Evolutionary conservation across 352 stramenopile species (phyloP).

Genomic region (Phytophthora crassamura): DNA sequence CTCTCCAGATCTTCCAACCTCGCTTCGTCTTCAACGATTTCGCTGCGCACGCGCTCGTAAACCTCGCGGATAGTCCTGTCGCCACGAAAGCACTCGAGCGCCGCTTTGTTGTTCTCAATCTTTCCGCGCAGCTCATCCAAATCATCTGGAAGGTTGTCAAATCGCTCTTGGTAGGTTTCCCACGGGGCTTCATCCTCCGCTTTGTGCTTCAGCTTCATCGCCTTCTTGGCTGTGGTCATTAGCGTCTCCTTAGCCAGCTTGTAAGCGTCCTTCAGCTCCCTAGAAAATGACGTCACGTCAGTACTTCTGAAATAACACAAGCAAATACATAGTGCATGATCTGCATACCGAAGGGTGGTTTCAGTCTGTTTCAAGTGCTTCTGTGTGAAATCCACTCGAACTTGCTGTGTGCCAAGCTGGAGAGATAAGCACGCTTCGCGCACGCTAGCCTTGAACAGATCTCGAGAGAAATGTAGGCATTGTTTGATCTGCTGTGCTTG

Average conservation of each 20-base stretch:
- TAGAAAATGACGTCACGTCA: conserved; percentile 20
- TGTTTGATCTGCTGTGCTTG: conserved; percentile 78
- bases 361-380: conserved; percentile 70
- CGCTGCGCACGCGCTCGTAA: conserved; percentile 65
- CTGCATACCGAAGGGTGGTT: conserved; percentile 49
- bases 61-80: conserved; percentile 78
- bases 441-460: conserved; percentile 55
- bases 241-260: conserved; percentile 74
- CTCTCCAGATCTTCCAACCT: conserved; percentile 65
- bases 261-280: conserved; percentile 63
- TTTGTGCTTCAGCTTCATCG: conserved; percentile 70
- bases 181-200: conserved; percentile 76
- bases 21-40: conserved; percentile 77
- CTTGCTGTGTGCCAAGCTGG: conserved; percentile 66
- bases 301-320: background rate
- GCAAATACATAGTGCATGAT: background rate
- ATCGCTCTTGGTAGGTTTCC: conserved; percentile 68
- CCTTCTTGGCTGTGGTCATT: conserved; percentile 60
- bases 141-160: conserved; percentile 72
- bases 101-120: conserved; percentile 88
- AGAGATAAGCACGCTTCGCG: conserved; percentile 64
- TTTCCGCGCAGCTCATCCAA: conserved; percentile 75
- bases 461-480: conserved; percentile 59
- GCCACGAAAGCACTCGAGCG: conserved; percentile 81
- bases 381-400: conserved; percentile 67